Base-by-base conservation (phyloP, 179 eudicot genomes). In the Kewa caespitosa region DNA sequence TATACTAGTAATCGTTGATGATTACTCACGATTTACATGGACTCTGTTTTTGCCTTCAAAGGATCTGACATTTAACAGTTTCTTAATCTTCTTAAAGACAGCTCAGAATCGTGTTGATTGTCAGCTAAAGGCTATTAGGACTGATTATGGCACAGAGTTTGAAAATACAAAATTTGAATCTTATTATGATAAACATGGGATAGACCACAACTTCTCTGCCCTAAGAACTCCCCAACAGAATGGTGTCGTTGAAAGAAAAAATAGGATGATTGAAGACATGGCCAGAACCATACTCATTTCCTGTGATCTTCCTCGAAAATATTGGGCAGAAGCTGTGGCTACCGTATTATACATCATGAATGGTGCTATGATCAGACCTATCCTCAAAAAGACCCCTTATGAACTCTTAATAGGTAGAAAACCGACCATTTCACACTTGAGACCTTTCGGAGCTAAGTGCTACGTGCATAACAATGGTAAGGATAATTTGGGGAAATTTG, bases 141-240 rank as follows among this genome's bases (percentile, higher is more conserved):
- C 37, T 69, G 59, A 69, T 31, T 38, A 69, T 27, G 59, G 73
- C 5, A 34, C 25, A 3, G 59, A 69, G 23, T 43, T 69, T 69
- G 59, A 43, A n/a, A 69, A 43, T 42, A 0, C 31, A 25, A 34
- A 69, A 23, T 69, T 69, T 38, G 15, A 15, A 6, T 8, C 8
- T 0, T 69, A 8, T 46, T 43, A 37, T 43, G 59, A 69, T 28
- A 37, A 27, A 11, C 23, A 46, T 42, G 73, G 73, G 1, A 6
- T 69, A 8, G 13, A 43, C 30, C 57, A 46, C 30, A 42, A 69
- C 28, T 69, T 69, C 48, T 69, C 23, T 0, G 30, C 59, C 1
- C 37, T 38, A 1, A 28, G 38, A 30, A 46, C 73, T 5, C 59
- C 59, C 8, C 38, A 69, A 69, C 73, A 46, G 38, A 69, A 69